These are phyloP conservation scores for Cucumis sativus DNA, from an alignment of 306 rosid genomes.

Conservation along the genomic window DNA sequence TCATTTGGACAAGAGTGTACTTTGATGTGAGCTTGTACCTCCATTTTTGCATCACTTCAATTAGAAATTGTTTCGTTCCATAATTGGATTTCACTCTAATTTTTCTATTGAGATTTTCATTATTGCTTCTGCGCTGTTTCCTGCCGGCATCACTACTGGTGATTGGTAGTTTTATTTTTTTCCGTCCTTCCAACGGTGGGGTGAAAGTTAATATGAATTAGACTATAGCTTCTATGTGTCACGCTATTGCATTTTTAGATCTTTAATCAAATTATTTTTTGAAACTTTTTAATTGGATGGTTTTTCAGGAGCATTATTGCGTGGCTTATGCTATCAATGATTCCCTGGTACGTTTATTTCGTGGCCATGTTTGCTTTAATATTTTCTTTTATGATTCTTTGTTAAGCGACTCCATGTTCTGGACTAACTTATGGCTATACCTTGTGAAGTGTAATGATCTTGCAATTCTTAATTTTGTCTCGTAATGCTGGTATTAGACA, in stretches of 20 bases:
- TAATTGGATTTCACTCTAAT: background rate
- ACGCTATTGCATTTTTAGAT: background rate
- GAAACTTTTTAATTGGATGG: slow-evolving; percentile 8
- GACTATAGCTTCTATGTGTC: background rate
- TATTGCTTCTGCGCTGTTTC: background rate
- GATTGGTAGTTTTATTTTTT: background rate
- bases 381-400: background rate
- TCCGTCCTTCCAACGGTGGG: background rate
- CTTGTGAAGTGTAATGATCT: background rate
- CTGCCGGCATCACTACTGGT: background rate
- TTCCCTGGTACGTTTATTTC: slow-evolving; percentile 46
- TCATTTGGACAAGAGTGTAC: background rate
- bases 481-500: background rate
- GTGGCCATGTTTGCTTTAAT: background rate
- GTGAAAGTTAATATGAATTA: background rate
- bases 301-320: slow-evolving; percentile 97
- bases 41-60: background rate
- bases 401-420: background rate
- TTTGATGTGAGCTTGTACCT: background rate
- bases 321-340: slow-evolving; percentile 89
- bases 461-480: background rate
- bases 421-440: background rate
- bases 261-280: slow-evolving; percentile 10
- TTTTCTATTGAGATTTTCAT: background rate
- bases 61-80: background rate